These are phyloP conservation scores for Balansia obtecta DNA, from an alignment of 2,329 filamentous ascomycete genomes.

Conservation along the genomic window DNA sequence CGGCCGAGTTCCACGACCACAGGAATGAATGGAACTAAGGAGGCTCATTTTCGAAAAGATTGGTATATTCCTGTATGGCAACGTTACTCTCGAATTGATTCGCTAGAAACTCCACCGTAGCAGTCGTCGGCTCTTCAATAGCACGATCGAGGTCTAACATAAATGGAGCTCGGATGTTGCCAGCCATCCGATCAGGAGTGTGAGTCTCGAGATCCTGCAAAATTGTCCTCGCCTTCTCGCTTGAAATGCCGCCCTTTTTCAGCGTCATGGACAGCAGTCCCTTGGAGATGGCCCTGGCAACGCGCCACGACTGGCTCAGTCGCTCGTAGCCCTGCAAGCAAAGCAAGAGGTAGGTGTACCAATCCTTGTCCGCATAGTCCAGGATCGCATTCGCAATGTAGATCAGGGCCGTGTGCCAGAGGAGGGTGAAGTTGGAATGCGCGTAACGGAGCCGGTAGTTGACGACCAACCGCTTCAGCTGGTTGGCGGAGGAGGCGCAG, in stretches of 20 bases:
- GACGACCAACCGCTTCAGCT: conserved; percentile 23
- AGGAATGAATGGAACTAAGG: not conserved
- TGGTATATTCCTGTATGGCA: conserved; percentile 20
- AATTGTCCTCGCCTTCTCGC: conserved; percentile 18
- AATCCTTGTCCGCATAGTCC: conserved; percentile 15
- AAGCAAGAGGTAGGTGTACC: conserved; percentile 21
- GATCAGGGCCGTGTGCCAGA: conserved; percentile 25
- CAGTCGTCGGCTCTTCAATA: conserved; percentile 20
- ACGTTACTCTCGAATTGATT: conserved; percentile 20
- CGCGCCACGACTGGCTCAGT: conserved; percentile 18
- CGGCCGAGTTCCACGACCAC: not conserved
- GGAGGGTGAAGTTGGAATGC: conserved; percentile 20
- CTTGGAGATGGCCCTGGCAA: conserved; percentile 18
- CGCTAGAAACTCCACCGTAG: conserved; percentile 21
- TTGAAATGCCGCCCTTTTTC: conserved; percentile 16
- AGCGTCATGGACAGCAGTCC: conserved; percentile 21
- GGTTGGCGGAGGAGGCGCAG: conserved; percentile 20
- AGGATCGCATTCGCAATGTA: conserved; percentile 25
- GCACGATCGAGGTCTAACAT: conserved; percentile 25
- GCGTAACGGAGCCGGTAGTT: conserved; percentile 19
- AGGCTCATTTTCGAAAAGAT: conserved; percentile 7
- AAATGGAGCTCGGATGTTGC: conserved; percentile 21
- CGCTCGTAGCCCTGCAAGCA: conserved; percentile 24
- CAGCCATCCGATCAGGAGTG: conserved; percentile 10
- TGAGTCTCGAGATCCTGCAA: conserved; percentile 17